phyloP scores from a whole-genome alignment of 2,329 filamentous ascomycete genomes.

The Penicillium sp. region DNA sequence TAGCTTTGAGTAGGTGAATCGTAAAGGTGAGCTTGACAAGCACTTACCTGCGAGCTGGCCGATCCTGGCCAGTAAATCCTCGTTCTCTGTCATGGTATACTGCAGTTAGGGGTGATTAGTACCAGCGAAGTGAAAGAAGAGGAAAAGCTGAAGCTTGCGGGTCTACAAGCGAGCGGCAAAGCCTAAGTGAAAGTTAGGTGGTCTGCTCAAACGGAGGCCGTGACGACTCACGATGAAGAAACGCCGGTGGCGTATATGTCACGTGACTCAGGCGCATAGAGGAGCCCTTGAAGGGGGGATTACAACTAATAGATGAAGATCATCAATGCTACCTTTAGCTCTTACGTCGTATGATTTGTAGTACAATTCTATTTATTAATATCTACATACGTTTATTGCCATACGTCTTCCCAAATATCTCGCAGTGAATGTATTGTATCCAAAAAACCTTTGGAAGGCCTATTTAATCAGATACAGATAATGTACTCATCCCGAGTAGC shows the following conservation, averaged over 20 bases:
- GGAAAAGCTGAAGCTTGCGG: neutral
- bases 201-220: neutral
- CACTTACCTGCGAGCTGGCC: conserved; percentile 61
- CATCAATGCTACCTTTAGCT: no score
- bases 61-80: conserved; percentile 60
- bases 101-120: conserved; percentile 17
- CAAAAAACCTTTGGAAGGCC: no score
- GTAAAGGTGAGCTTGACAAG: conserved; percentile 44
- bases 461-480: no score
- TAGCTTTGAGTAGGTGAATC: conserved; percentile 10
- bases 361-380: no score
- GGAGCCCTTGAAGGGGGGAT: no score
- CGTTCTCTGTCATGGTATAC: conserved; percentile 57
- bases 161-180: neutral
- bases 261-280: neutral
- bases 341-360: no score
- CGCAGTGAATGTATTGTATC: no score
- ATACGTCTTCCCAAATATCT: no score
- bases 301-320: no score
- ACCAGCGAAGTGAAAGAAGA: neutral
- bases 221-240: conserved; percentile 8
- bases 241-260: conserved; percentile 12
- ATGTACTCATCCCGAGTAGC: no score
- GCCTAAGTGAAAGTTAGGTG: neutral
- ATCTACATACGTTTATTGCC: no score